phyloP scores from a whole-genome alignment of 1,139 yeast species.

The Yamadazyma buinensis region DNA sequence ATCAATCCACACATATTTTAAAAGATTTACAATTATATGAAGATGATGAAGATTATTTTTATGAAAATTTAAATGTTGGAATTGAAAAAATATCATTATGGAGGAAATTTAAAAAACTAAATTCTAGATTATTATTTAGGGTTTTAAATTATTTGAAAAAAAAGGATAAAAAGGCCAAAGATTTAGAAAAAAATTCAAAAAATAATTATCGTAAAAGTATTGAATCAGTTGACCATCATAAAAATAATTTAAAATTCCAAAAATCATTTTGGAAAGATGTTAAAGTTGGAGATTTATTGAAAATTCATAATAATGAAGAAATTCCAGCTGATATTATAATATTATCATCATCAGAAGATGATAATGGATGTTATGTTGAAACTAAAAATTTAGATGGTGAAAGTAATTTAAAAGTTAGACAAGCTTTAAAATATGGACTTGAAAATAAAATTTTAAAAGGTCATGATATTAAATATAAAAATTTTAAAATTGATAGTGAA shows the following conservation, averaged over 20 bases:
- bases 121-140: conserved; percentile 28
- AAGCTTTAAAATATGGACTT: conserved; percentile 42
- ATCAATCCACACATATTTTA: conserved; percentile 46
- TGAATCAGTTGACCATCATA: conserved; percentile 12
- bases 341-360: conserved; percentile 50
- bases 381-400: conserved; percentile 62
- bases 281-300: conserved; percentile 50
- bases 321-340: conserved; percentile 55
- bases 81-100: conserved; percentile 52
- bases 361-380: conserved; percentile 53
- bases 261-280: conserved; percentile 51
- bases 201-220: conserved; percentile 27
- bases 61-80: conserved; percentile 41
- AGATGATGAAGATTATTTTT: conserved; percentile 14
- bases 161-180: conserved; percentile 35
- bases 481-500: conserved; percentile 48
- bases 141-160: conserved; percentile 33
- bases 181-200: conserved; percentile 15
- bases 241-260: conserved; percentile 25
- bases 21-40: conserved; percentile 11
- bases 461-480: conserved; percentile 38
- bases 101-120: conserved; percentile 58
- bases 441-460: conserved; percentile 35
- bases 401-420: conserved; percentile 54
- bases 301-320: conserved; percentile 54